Conservation (phyloP, 371 early-diverging fungal species). For the Funneliformis caledonium region DNA sequence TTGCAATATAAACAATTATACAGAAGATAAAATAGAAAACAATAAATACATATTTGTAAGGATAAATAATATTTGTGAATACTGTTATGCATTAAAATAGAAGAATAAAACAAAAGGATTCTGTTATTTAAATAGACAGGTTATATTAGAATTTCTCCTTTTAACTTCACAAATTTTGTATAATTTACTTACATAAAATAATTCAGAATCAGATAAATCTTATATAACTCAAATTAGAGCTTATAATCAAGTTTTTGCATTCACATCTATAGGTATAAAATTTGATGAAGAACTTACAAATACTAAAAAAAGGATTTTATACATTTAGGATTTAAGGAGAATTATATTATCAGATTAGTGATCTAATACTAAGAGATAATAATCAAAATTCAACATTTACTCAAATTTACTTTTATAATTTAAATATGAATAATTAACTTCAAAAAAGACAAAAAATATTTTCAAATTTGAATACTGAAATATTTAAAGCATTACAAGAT, state of each 20-base stretch:
- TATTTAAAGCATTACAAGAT: not conserved
- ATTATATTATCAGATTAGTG: too few relatives aligned
- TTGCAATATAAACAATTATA: not conserved
- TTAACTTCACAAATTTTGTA: not conserved
- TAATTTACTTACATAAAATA: not conserved
- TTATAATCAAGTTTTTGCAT: constrained; percentile 38
- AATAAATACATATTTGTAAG: not conserved
- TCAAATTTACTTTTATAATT: constrained; percentile 40
- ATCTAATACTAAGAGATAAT: not conserved
- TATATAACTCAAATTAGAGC: constrained; percentile 31
- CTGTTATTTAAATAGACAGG: constrained; percentile 1
- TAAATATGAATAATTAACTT: too few relatives aligned
- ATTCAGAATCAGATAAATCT: not conserved
- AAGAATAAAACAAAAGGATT: not conserved
- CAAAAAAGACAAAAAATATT: not conserved
- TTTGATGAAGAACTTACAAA: constrained; percentile 1
- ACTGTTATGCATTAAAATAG: constrained; percentile 13
- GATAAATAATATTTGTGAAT: not conserved
- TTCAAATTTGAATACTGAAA: not conserved
- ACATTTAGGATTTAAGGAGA: too few relatives aligned
- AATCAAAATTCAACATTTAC: constrained; percentile 25
- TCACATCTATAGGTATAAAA: constrained; percentile 31
- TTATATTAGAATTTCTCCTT: not conserved
- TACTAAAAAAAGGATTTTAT: not conserved
- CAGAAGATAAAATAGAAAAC: not conserved